phyloP scores from a whole-genome alignment of 495 filamentous ascomycete species.

The Podospora pseudocomata region DNA sequence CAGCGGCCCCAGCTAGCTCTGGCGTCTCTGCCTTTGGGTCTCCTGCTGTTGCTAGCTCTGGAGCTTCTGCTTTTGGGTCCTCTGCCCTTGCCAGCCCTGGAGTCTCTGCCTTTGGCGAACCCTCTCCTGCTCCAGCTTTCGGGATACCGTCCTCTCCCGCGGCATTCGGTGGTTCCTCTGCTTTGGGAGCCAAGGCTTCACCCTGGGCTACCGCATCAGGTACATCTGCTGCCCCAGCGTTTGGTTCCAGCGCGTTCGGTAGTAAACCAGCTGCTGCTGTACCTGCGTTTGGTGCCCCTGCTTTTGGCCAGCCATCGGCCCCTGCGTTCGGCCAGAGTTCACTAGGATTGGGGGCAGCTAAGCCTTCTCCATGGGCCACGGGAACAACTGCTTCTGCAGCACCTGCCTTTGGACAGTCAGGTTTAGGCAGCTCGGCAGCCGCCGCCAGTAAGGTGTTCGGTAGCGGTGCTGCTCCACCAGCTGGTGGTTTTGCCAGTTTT shows the following conservation, averaged over 20 bases:
- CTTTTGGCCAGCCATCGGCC: constrained; percentile 37
- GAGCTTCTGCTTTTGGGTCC: constrained; percentile 40
- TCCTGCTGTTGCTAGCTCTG: neutral
- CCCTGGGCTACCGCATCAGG: constrained; percentile 36
- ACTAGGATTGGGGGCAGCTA: constrained; percentile 27
- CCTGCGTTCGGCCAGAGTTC: constrained; percentile 54
- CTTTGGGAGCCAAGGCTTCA: constrained; percentile 39
- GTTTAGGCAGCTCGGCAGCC: constrained; percentile 27
- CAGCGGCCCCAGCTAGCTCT: constrained; percentile 25
- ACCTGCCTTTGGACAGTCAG: constrained; percentile 41
- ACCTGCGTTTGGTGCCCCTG: constrained; percentile 35
- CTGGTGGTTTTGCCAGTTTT: constrained; percentile 55
- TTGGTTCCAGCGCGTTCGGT: constrained; percentile 41
- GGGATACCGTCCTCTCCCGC: constrained; percentile 22
- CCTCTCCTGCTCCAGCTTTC: constrained; percentile 33
- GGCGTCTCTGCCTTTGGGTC: constrained; percentile 31
- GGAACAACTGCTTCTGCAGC: constrained; percentile 27
- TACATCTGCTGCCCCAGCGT: constrained; percentile 32
- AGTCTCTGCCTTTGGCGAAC: constrained; percentile 39
- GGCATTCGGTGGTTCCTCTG: constrained; percentile 40
- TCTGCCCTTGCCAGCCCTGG: constrained; percentile 11
- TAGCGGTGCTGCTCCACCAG: constrained; percentile 24
- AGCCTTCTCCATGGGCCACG: constrained; percentile 42
- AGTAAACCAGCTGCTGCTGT: constrained; percentile 33
- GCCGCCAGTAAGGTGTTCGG: constrained; percentile 36